Base-by-base conservation (phyloP, 2,329 filamentous ascomycete species). In the Huntiella savannae region DNA sequence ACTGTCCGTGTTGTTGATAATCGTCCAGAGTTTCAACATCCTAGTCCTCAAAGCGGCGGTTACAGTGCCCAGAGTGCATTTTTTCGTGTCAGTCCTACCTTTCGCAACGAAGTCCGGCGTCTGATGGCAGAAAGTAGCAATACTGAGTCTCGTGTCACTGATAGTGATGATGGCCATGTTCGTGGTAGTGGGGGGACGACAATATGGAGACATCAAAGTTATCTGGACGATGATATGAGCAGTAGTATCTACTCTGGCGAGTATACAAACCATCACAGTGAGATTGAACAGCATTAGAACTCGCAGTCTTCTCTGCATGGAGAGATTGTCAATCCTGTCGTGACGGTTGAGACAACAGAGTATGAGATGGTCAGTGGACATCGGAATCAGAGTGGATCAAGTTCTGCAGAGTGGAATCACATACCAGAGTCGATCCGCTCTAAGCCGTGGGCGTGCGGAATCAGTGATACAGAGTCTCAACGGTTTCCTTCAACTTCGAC, bases 401-500 rank as follows among this genome's bases (percentile, higher is more conserved):
- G 48, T 36, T 49, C 48, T n/a, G 48, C 48, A 11, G 48, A 49
- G 16, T 49, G 48, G 48, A 49, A 49, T 35, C 35, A 40, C 35
- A 32, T 49, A 12, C 48, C 48, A 5, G 48, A 49, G 33, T 49
- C 48, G 11, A 43, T 46, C 7, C 46, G 40, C 15, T 41, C 44
- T n/a, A 49, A 37, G 16, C 36, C 43, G 3, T 49, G 47, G 42
- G 41, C 41, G 13, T 36, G 38, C 10, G 47, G 38, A 7, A 16
- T 43, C 28, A 43, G 32, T 43, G 40, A 43, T 34, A 12, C 12
- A n/a, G 40, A 16, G 33, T 34, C 40, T 15, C 40, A 12, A 19
- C 28, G 32, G 12, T 34, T 13, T 33, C 12, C 12, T 15, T 43
- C 40, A n/a, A 16, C 40, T 17, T 15, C 22, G 13, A 38, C 17